Evolutionary conservation across 176 grass and related monocot genomes (phyloP), one percentile per base, ranked within the genome.

Genomic region (Oropetium thomaeum): DNA sequence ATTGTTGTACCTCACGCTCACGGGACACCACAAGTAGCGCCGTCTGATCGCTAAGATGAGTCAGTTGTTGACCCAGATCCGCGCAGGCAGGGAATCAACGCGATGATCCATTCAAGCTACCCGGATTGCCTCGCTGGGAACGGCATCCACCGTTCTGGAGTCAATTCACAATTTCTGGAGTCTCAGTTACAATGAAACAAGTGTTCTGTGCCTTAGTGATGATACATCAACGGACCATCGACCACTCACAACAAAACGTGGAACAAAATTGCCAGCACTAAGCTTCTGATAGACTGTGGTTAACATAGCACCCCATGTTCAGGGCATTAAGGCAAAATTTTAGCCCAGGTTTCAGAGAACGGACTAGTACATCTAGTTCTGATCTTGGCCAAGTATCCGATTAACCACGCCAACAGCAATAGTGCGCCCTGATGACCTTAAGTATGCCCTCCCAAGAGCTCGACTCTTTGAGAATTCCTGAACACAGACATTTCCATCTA

Each of bases 401-500:
- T 51, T 87, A 43, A 98, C 86, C 0, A 98, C 82, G 14, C 95
- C 95, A 26, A 94, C 89, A 44, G 95, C 95, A 1, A 98, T 78
- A 1, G 95, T 98, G 52, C 71, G 89, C 58, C 95, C 95, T 37
- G 70, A 86, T 5, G 95, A 65, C 63, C 95, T 79, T 32, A 98
- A 85, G 62, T 92, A 98, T 40, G 76, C 86, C 71, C 91, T 92
- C 47, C 95, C 95, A 65, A 98, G 89, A 60, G 91, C 81, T 63
- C 81, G 70, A 69, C 86, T 82, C 93, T 88, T 92, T 6, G 86
- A 89, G 79, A 89, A 98, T 72, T 98, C 89, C 69, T 93, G 84
- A 26, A 89, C 89, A 58, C 95, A 98, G 17, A 98, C 87, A 41
- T 84, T 62, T 71, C 58, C 84, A 60, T 81, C 84, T 53, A 98